These are phyloP conservation scores for Galerina marginata DNA, from an alignment of 768 basidiomycete genomes.

Conservation along the genomic window DNA sequence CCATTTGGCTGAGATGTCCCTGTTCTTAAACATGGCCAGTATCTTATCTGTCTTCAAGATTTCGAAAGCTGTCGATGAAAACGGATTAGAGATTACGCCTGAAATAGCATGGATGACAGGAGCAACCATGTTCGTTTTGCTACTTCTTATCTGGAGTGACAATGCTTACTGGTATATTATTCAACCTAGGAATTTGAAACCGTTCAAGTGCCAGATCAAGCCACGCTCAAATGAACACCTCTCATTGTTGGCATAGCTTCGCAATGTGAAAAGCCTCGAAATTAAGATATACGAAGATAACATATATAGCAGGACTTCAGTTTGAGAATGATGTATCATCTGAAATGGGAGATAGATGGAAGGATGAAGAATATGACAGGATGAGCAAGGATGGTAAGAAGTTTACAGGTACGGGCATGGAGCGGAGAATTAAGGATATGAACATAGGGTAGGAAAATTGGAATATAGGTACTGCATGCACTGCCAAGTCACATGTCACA, in stretches of 20 bases:
- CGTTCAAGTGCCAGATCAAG: constrained; percentile 30
- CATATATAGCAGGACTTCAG: no score
- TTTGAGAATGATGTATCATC: no score
- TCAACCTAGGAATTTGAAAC: constrained; percentile 25
- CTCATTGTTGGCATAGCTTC: constrained; percentile 15
- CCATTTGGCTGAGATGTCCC: constrained; percentile 37
- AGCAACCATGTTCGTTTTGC: constrained; percentile 25
- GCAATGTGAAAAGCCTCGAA: no score
- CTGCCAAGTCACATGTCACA: no score
- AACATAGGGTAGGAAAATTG: background rate
- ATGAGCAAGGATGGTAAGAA: background rate
- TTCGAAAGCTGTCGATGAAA: constrained; percentile 35
- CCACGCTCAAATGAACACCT: constrained; percentile 25
- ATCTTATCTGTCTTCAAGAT: constrained; percentile 45
- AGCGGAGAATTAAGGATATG: background rate
- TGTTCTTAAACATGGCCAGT: constrained; percentile 43
- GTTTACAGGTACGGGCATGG: no score
- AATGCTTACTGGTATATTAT: background rate
- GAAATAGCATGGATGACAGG: constrained; percentile 37
- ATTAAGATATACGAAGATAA: no score
- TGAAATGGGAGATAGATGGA: no score
- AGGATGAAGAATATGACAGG: no score
- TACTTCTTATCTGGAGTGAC: background rate
- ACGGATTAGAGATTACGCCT: constrained; percentile 42
- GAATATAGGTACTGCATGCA: background rate